Evolutionary conservation across 129 eudicot species (phyloP).

Genomic region (Lactuca saligna): DNA sequence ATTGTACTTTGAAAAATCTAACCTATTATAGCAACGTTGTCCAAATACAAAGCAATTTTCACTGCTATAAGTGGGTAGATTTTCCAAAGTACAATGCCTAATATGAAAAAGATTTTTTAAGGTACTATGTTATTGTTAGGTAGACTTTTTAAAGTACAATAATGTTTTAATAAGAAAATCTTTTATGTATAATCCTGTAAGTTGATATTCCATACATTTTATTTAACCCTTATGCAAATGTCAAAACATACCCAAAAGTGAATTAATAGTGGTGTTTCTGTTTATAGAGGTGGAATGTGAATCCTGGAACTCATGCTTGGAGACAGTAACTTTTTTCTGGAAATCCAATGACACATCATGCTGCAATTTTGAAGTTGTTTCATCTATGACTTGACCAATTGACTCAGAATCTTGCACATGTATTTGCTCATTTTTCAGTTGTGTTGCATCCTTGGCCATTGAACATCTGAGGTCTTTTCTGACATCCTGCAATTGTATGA

Average conservation of each 20-base stretch:
- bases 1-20: too few relatives aligned
- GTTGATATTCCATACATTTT: background rate
- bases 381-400: constrained; percentile 7
- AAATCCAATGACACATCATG: constrained; percentile 60
- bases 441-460: constrained; percentile 89
- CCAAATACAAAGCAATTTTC: too few relatives aligned
- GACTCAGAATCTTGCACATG: constrained; percentile 37
- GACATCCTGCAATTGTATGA: constrained; percentile 46
- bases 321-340: constrained; percentile 70
- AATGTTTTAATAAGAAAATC: too few relatives aligned
- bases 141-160: too few relatives aligned
- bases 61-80: too few relatives aligned
- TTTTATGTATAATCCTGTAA: too few relatives aligned
- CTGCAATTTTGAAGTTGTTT: background rate
- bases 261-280: constrained; percentile 30
- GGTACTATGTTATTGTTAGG: too few relatives aligned
- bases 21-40: too few relatives aligned
- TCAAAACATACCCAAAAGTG: constrained; percentile 58
- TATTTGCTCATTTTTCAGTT: constrained; percentile 75
- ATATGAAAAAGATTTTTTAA: too few relatives aligned
- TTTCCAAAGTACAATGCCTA: too few relatives aligned
- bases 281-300: constrained; percentile 32
- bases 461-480: constrained; percentile 82
- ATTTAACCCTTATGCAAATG: constrained; percentile 5
- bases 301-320: constrained; percentile 52